Evolutionary conservation across 1,284 basidiomycete species (phyloP).

Genomic region (Tylopilus orsonianus): DNA sequence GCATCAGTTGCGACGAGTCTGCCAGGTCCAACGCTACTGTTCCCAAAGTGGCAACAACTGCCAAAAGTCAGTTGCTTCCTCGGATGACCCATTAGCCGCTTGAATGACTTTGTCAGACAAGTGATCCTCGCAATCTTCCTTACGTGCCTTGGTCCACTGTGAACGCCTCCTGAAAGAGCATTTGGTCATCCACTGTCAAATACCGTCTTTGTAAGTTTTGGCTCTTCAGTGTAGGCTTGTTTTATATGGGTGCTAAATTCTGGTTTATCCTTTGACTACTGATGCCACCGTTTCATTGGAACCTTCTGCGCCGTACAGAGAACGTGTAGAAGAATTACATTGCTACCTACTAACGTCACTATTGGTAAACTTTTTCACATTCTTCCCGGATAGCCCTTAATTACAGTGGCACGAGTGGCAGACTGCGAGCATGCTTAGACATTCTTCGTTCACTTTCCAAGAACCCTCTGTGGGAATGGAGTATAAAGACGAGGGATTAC

Average conservation of each 20-base stretch:
- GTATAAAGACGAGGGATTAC: slow-evolving; percentile 25
- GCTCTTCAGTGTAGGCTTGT: neutral
- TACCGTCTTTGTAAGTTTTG: slow-evolving; percentile 12
- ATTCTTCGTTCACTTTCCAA: slow-evolving; percentile 13
- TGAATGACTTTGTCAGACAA: slow-evolving; percentile 1
- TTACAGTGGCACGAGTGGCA: slow-evolving; percentile 3
- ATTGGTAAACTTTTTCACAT: slow-evolving; percentile 9
- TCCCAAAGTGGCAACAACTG: slow-evolving; percentile 11
- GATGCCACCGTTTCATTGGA: neutral
- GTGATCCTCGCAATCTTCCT: neutral
- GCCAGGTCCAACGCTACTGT: neutral
- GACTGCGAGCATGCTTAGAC: slow-evolving; percentile 17
- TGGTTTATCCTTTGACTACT: neutral
- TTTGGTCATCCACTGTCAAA: neutral
- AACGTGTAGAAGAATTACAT: neutral
- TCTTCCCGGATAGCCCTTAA: slow-evolving; percentile 1
- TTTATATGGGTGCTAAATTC: neutral
- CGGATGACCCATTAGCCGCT: neutral
- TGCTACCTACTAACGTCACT: neutral
- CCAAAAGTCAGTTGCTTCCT: slow-evolving; percentile 10
- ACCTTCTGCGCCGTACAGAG: neutral
- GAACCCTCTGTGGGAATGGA: slow-evolving; percentile 5
- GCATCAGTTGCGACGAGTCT: neutral
- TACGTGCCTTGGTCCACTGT: neutral
- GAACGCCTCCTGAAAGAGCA: neutral